Percentiles rank a stretch among this genome's conserved stretches.
Conservation (phyloP, 2,329 filamentous ascomycete genomes). For the Colletotrichum euphorbiae region DNA sequence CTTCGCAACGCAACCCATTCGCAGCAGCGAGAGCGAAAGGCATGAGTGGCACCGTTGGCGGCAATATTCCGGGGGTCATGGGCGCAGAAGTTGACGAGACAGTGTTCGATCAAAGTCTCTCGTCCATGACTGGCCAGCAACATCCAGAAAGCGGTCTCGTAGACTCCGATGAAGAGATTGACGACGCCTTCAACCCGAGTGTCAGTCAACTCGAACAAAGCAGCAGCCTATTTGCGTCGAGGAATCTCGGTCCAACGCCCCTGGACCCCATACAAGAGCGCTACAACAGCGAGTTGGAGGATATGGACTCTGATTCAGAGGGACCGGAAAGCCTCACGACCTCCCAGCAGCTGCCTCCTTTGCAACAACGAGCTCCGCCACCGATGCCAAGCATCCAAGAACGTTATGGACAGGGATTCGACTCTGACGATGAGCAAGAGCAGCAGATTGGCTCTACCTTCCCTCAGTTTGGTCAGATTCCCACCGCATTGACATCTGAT, state of each 20-base stretch:
- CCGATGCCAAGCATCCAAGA: slow-evolving; percentile 31
- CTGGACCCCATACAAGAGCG: slow-evolving; percentile 34
- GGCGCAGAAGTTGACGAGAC: slow-evolving; percentile 1
- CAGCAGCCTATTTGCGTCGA: slow-evolving; percentile 12
- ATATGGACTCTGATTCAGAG: slow-evolving; percentile 36
- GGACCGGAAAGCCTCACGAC: slow-evolving; percentile 25
- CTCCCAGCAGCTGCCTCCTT: slow-evolving; percentile 24
- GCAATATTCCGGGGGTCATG: not conserved
- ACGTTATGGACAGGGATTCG: slow-evolving; percentile 9
- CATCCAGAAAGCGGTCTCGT: not conserved
- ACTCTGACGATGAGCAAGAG: slow-evolving; percentile 15
- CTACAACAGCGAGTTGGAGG: slow-evolving; percentile 38
- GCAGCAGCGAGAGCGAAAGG: not conserved
- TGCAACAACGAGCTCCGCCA: not conserved
- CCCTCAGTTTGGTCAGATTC: not conserved
- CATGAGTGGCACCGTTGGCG: not conserved
- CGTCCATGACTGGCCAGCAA: not conserved
- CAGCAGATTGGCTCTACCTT: not conserved
- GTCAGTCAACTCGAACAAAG: slow-evolving; percentile 1
- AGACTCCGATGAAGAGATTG: not conserved
- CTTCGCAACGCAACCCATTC: slow-evolving; percentile 11
- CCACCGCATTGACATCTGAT: slow-evolving; percentile 21
- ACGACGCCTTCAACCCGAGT: not conserved
- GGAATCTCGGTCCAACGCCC: slow-evolving; percentile 3
- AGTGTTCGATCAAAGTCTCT: not conserved